Conservation (phyloP, 305 asterid genomes). For the Fraxinus sp. region DNA sequence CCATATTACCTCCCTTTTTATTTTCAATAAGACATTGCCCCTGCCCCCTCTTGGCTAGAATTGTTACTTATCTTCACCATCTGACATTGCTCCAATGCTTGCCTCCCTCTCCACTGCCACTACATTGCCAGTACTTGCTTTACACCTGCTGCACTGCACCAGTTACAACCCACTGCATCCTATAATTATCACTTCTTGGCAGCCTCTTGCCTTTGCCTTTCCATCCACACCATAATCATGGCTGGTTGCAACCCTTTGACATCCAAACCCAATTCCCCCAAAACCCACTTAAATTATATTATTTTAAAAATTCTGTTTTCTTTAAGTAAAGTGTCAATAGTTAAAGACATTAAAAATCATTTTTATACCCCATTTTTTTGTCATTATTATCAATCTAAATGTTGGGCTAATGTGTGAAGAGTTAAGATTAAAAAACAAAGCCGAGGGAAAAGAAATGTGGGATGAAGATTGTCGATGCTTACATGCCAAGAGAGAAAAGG, state of each 20-base stretch:
- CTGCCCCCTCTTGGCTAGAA: background rate
- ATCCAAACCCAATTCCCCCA: background rate
- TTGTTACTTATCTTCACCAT: background rate
- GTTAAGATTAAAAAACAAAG: background rate
- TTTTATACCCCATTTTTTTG: background rate
- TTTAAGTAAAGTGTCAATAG: background rate
- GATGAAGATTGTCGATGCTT: background rate
- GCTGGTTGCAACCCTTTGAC: background rate
- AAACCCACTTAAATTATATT: background rate
- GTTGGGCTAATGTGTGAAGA: background rate
- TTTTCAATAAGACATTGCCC: background rate
- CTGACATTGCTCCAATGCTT: background rate
- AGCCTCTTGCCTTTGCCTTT: background rate
- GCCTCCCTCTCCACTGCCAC: background rate
- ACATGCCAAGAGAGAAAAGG: background rate
- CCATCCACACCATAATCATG: background rate
- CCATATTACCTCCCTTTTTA: background rate
- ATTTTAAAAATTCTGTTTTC: background rate
- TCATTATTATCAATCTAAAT: background rate
- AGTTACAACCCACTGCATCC: background rate
- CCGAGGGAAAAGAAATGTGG: background rate
- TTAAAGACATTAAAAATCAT: background rate
- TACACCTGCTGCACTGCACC: background rate
- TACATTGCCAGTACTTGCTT: background rate
- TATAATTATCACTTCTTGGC: background rate